Evolutionary conservation across 495 filamentous ascomycete genomes (phyloP), one percentile per base, ranked within the genome.

Genomic region (Talaromyces wortmannii): DNA sequence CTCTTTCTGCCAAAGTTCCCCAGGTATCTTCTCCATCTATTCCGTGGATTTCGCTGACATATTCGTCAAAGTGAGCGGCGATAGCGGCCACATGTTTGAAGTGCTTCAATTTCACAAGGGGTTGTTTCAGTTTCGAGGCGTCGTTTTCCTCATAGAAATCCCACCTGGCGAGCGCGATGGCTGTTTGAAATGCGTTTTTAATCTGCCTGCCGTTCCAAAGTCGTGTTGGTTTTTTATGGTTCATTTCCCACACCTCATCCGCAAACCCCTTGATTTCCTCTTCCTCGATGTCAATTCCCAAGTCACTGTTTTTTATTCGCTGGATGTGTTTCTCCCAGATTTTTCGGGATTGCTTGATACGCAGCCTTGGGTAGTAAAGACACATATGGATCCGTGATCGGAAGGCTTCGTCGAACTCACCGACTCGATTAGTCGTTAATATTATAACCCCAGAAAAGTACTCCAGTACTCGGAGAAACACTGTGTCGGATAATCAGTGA

Each of bases 401-500:
- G 58, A 78, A 75, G 7, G 74, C 74, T 47, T 77, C 68, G 56
- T 80, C 77, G 50, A 79, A 72, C 10, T 55, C 56, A 0, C 63
- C 66, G 7, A 75, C 56, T 15, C 74, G 69, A 53, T 80, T 81
- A 11, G 76, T 78, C 2, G 76, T 81, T 45, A 81, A 59, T 63
- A 82, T 77, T 33, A 82, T 61, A 33, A 80, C 54, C 7, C 79
- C 78, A 1, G 70, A 55, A 55, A 84, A 87, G 59, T 82, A 85
- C 51, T 85, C 83, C 0, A 86, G 66, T 0, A 70, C 67, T 2
- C 83, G 70, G 0, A 85, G 66, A 57, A 86, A 85, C 5, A 83
- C 71, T 49, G 52, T 50, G 18, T 23, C 4, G 23, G 4, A 23
- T 23, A 23, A 4, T 23, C 53, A 53, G 7, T 54, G 36, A n/a